A percentile compares a stretch with the other conserved stretches of the same genome.
Conservation (phyloP, 352 stramenopile genomes). For the Globisporangium echinulatum region DNA sequence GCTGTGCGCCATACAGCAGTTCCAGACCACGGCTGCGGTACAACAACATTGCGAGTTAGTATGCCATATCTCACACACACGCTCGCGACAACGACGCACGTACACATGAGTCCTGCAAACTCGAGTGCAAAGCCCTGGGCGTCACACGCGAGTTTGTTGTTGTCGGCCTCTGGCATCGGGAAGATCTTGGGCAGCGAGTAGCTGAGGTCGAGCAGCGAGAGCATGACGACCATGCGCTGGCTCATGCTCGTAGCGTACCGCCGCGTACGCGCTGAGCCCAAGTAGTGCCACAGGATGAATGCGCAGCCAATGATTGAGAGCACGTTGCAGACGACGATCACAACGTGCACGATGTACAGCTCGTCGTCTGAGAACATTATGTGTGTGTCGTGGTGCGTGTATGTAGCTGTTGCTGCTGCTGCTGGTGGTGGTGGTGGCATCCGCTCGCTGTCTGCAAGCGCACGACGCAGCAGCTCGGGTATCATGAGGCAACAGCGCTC, state of each 20-base stretch:
- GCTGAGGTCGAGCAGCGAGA: constrained; percentile 53
- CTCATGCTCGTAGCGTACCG: constrained; percentile 31
- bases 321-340: constrained; percentile 32
- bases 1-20: constrained; percentile 61
- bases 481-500: background rate
- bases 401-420: background rate
- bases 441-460: background rate
- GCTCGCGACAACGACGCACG: background rate
- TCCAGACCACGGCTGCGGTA: constrained; percentile 50
- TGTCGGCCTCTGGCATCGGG: constrained; percentile 17
- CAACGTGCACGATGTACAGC: constrained; percentile 20
- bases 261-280: constrained; percentile 17
- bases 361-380: constrained; percentile 19
- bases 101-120: constrained; percentile 52
- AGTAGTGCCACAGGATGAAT: constrained; percentile 44
- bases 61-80: too few species aligned
- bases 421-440: background rate
- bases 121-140: constrained; percentile 49
- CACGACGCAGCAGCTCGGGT: constrained; percentile 10
- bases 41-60: background rate
- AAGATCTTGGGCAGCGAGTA: constrained; percentile 52
- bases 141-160: constrained; percentile 26
- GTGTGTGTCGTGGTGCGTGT: background rate
- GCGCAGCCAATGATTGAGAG: constrained; percentile 40
- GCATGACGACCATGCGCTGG: constrained; percentile 68